These are phyloP conservation scores for Trichoderma arundinaceum DNA, from an alignment of 2,329 filamentous ascomycete genomes.

Conservation along the genomic window DNA sequence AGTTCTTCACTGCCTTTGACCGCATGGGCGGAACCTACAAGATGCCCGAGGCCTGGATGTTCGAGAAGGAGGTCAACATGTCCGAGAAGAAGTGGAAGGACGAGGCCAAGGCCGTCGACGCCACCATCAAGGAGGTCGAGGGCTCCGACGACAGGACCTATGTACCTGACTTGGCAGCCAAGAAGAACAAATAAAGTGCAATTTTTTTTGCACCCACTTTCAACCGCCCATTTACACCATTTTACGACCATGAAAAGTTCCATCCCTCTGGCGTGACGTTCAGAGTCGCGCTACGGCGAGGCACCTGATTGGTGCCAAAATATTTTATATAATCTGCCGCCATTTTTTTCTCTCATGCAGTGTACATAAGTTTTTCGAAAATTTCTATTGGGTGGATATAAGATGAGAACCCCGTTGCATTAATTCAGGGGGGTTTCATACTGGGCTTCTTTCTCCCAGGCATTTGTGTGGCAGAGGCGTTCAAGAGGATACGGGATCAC, in stretches of 20 bases:
- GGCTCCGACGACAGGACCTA: constrained; percentile 60
- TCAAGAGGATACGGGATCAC: constrained; percentile 14
- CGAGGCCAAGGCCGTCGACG: constrained; percentile 77
- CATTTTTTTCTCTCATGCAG: neutral
- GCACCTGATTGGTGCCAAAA: neutral
- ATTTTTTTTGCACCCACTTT: neutral
- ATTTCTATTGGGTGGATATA: constrained; percentile 2
- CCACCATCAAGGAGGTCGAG: constrained; percentile 74
- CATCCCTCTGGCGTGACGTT: neutral
- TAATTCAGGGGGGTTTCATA: neutral
- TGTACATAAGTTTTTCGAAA: constrained; percentile 14
- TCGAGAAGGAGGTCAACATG: constrained; percentile 87
- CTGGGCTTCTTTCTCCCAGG: neutral
- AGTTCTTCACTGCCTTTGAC: constrained; percentile 93
- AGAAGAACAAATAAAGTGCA: constrained; percentile 50
- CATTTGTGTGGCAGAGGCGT: constrained; percentile 20
- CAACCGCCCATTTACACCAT: neutral
- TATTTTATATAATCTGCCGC: constrained; percentile 18
- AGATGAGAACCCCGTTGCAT: neutral
- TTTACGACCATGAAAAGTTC: constrained; percentile 22
- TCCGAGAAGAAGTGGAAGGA: constrained; percentile 77
- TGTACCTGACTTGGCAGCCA: constrained; percentile 44
- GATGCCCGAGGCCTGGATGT: constrained; percentile 83
- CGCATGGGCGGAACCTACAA: constrained; percentile 85
- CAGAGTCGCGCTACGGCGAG: neutral